Evolutionary conservation across 352 stramenopile species (phyloP), one percentile per base, ranked within the genome.

Genomic region (Pythium vanterpoolii): DNA sequence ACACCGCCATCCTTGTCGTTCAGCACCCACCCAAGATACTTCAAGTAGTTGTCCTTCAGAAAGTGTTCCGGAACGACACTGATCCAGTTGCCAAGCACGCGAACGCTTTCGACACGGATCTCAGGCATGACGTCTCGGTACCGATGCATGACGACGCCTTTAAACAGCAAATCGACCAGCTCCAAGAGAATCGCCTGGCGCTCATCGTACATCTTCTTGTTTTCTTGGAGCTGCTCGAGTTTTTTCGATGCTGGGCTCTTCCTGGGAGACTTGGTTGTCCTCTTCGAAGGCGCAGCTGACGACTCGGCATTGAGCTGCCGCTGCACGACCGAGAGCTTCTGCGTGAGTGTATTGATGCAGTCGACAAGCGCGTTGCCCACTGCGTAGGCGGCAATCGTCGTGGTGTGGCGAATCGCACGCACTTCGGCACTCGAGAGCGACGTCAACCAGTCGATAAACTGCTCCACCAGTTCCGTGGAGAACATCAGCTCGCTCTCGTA

Each of bases 1-100:
- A 98, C 96, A 13, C 57, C 36, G 1, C 75, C 72, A 44, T 86
- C 74, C 66, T 97, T 97, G 75, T 98, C 93, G 57, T 88, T 95
- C 42, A 98, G 59, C 61, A 98, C 89, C 95, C 95, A 98, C 5
- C 92, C 95, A 50, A 98, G 83, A 69, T 98, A 98, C 69, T 98
- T 98, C 50, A 98, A 68, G 60, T 96, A 97, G 58, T 95, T 97
- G 61, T 97, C 87, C 46, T 92, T 92, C 31, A 98, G 67, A 53
- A 97, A 98, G 0, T 97, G 73, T 33, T 96, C 87, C 0, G 94
- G 91, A 19, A 97, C 58, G 14, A 86, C 74, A 11, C 83, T 71
- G 30, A 90, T 92, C 83, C 95, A 97, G 39, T 84, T 66, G 0
- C 83, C 83, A 9, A 98, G 77, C 9, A 83, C 77, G 19, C 87